Base-by-base conservation (phyloP, 2,329 filamentous ascomycete genomes). In the Thielaviopsis musarum region DNA sequence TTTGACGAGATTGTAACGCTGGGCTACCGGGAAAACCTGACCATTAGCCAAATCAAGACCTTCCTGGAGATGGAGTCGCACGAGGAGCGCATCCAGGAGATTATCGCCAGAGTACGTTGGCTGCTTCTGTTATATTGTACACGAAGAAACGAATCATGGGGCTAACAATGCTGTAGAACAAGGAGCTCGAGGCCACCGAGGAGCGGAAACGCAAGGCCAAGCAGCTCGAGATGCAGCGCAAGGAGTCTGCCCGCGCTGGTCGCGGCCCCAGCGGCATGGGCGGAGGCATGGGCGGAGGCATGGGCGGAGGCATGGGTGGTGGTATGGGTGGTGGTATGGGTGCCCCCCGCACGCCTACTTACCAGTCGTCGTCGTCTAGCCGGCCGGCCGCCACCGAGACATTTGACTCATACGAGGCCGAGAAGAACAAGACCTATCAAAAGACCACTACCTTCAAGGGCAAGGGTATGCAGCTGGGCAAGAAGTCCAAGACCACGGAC, bases 21-120 rank as follows among this genome's bases (percentile, higher is more conserved):
- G 64, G 93, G 93, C 13, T 97, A 98, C 74, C 77, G 93, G 68
- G 93, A 98, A 75, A 98, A 98, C 72, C 75, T 98, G 66, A 94
- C 91, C 24, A 82, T 98, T 67, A 88, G 84, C 73, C 94, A 98
- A 74, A 98, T 98, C 77, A 96, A 94, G 80, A 96, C 93, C 2
- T 98, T 98, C 78, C 73, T 98, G 66, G 94, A 97, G 69, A 98
- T 98, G 93, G 93, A 98, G 73, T 93, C 87, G 72, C 93, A 98
- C 69, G 94, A 98, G 74, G 93, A 98, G 78, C 84, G 93, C 69
- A 97, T 98, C 66, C 93, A 98, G 72, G 93, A 96, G 70, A 98
- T 96, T 64, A 96, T 96, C 69, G 89, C 90, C 63, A 80, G 89
- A 70, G 87, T 91, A 82, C 63, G 77, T 67, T 30, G 30, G 59